These are phyloP conservation scores for Populus euphratica DNA, from an alignment of 345 rosid genomes.

Conservation along the genomic window DNA sequence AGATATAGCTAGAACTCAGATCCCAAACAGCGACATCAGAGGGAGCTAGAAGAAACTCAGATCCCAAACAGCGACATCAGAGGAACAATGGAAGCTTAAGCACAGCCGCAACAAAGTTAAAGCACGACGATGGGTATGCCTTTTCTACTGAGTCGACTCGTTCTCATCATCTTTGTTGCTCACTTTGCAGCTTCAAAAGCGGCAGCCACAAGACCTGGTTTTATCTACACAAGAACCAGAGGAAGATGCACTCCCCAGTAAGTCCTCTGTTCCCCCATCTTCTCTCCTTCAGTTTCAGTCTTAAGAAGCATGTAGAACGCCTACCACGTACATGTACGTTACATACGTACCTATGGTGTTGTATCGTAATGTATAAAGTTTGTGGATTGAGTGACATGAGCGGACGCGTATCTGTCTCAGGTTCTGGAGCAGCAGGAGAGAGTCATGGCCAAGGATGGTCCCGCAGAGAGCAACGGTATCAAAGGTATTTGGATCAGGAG, in stretches of 20 bases:
- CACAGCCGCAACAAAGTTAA: no score
- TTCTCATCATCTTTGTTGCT: not conserved
- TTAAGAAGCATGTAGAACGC: no score
- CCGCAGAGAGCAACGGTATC: conserved; percentile 69
- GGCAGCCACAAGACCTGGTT: conserved; percentile 36
- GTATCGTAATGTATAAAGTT: not conserved
- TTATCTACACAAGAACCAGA: conserved; percentile 58
- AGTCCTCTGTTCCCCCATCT: not conserved
- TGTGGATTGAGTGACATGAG: not conserved
- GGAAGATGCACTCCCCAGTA: conserved; percentile 88
- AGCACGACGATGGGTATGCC: not conserved
- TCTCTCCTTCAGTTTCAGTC: not conserved
- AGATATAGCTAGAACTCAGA: not conserved
- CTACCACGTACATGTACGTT: no score
- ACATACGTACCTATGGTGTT: not conserved
- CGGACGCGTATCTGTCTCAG: conserved; percentile 20
- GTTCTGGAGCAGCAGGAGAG: conserved; percentile 81
- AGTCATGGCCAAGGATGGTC: conserved; percentile 89
- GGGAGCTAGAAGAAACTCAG: not conserved
- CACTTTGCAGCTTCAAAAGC: not conserved
- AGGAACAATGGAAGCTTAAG: not conserved
- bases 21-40: not conserved
- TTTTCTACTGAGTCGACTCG: not conserved
- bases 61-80: not conserved
- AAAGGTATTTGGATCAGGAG: conserved; percentile 69